These are phyloP conservation scores for Asclepias syriaca DNA, from an alignment of 257 asterid species.

Conservation along the genomic window DNA sequence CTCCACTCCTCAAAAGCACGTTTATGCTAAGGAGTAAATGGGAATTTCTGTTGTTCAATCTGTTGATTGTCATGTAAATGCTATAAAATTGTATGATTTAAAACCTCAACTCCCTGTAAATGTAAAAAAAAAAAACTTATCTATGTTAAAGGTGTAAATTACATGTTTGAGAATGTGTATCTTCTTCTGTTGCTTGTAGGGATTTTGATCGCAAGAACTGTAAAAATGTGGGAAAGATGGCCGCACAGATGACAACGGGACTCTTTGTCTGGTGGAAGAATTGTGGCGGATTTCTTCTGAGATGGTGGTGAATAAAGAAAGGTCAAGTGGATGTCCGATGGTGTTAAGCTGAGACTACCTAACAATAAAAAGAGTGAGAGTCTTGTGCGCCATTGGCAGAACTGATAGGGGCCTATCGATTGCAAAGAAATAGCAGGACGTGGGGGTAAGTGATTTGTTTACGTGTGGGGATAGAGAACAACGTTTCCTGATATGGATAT, in stretches of 20 bases:
- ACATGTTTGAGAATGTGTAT: not conserved
- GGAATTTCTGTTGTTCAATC: slow-evolving; percentile 6
- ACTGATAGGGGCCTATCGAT: slow-evolving; percentile 1
- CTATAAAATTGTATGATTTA: slow-evolving; percentile 7
- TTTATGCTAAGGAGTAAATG: slow-evolving; percentile 17
- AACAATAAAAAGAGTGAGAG: not conserved
- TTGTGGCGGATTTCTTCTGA: slow-evolving; percentile 3
- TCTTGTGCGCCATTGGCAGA: not conserved
- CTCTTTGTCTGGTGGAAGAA: not conserved
- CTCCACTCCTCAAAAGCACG: slow-evolving; percentile 20
- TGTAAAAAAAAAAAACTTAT: slow-evolving; percentile 8
- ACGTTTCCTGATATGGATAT: slow-evolving; percentile 25
- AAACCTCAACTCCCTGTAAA: slow-evolving; percentile 3
- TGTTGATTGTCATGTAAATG: slow-evolving; percentile 30
- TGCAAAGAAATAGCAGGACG: not conserved
- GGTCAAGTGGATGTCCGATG: not conserved
- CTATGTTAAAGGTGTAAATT: not conserved
- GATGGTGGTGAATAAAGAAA: not conserved
- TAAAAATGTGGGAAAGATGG: not conserved
- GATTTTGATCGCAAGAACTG: slow-evolving; percentile 1
- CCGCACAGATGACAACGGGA: no score
- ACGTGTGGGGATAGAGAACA: slow-evolving; percentile 3
- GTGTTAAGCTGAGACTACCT: slow-evolving; percentile 1
- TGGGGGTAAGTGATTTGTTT: slow-evolving; percentile 16
- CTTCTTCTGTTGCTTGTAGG: not conserved